A percentile compares a stretch with the other conserved stretches of the same genome.
Evolutionary conservation across 208 protist species (phyloP).

Genomic region (Trypanosoma scelopori): DNA sequence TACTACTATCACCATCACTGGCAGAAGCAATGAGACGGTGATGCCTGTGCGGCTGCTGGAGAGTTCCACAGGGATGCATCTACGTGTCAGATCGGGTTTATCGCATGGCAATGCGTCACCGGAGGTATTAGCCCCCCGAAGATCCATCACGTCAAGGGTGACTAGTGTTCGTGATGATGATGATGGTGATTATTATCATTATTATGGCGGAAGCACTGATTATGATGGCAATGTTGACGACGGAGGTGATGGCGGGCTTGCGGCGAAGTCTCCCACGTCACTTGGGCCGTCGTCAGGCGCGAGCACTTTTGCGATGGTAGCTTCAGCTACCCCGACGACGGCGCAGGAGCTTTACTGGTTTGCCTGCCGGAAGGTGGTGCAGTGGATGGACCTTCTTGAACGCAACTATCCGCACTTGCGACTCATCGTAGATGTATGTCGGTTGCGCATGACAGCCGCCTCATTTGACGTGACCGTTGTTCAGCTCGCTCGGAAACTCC

Average conservation of each 20-base stretch:
- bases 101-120: no score
- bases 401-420: conserved; percentile 9
- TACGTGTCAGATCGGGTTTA: not conserved
- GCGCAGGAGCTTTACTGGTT: conserved; percentile 23
- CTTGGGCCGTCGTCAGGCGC: not conserved
- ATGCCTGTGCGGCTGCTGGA: not conserved
- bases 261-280: not conserved
- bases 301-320: not conserved
- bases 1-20: not conserved
- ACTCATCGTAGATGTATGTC: conserved; percentile 14
- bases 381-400: conserved; percentile 19
- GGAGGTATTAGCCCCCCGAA: no score
- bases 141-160: not conserved
- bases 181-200: not conserved
- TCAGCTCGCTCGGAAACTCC: conserved; percentile 7
- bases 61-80: not conserved
- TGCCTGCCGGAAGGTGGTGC: not conserved
- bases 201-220: not conserved
- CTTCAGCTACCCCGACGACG: not conserved
- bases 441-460: conserved; percentile 18
- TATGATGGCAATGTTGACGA: conserved; percentile 1
- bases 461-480: conserved; percentile 12
- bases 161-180: not conserved
- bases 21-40: not conserved
- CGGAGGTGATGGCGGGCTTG: conserved; percentile 5